A percentile compares a stretch with the other conserved stretches of the same genome.
Evolutionary conservation across 2,329 filamentous ascomycete species (phyloP).

Genomic region (Fusarium secorum): DNA sequence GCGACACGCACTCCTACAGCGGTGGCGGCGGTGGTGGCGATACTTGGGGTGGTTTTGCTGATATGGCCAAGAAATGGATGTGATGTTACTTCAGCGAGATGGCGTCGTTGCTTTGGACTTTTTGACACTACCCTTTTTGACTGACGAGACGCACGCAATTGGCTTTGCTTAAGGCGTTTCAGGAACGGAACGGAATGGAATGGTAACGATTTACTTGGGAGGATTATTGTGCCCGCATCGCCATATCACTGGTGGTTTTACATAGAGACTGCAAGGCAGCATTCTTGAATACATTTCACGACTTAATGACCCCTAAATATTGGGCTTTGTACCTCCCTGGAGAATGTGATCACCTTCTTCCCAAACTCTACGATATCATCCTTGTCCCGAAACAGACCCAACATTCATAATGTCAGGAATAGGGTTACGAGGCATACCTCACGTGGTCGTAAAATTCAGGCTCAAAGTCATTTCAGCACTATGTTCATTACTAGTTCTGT

Average conservation of each 20-base stretch:
- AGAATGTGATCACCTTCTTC: slow-evolving; percentile 14
- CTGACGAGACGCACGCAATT: slow-evolving; percentile 13
- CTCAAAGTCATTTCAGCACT: slow-evolving; percentile 31
- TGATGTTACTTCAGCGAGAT: slow-evolving; percentile 31
- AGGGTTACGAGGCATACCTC: slow-evolving; percentile 4
- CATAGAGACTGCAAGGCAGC: slow-evolving; percentile 15
- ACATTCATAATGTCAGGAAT: neutral
- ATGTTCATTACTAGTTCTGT: slow-evolving; percentile 45
- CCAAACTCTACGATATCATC: neutral
- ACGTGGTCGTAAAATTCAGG: neutral
- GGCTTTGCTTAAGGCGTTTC: slow-evolving; percentile 33
- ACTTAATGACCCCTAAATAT: slow-evolving; percentile 24
- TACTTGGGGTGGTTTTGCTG: slow-evolving; percentile 49
- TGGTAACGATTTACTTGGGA: neutral
- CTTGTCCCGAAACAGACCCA: neutral
- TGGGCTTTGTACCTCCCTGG: neutral
- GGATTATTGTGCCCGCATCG: slow-evolving; percentile 7
- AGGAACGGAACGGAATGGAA: slow-evolving; percentile 17
- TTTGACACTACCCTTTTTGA: neutral
- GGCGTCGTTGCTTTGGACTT: slow-evolving; percentile 1
- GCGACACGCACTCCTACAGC: slow-evolving; percentile 48
- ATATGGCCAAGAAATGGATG: slow-evolving; percentile 55
- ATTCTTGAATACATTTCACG: slow-evolving; percentile 32
- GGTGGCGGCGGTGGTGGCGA: slow-evolving; percentile 40
- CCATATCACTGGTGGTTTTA: slow-evolving; percentile 2